Percentiles rank a stretch among this genome's conserved stretches.
phyloP scores from a whole-genome alignment of 1,284 basidiomycete species.

The Peniophora sp. region DNA sequence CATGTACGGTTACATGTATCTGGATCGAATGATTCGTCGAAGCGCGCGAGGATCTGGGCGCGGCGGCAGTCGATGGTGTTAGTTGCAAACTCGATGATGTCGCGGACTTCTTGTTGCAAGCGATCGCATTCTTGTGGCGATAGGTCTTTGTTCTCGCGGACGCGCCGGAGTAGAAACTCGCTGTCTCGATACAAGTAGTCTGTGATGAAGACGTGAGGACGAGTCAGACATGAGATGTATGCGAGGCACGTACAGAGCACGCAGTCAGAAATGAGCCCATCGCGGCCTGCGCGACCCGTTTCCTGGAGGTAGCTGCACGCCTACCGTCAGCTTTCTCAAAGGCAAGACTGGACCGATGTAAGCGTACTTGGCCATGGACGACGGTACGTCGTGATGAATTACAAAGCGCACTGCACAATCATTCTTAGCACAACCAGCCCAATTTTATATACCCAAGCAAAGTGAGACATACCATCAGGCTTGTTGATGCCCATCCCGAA shows the following conservation, averaged over 20 bases:
- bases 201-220: constrained; percentile 17
- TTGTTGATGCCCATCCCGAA: constrained; percentile 99
- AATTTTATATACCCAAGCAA: no score
- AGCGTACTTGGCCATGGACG: constrained; percentile 55
- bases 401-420: constrained; percentile 65
- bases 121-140: constrained; percentile 46
- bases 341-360: constrained; percentile 1
- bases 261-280: constrained; percentile 60
- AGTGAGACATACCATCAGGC: constrained; percentile 57
- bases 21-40: constrained; percentile 38
- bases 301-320: constrained; percentile 74
- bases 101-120: constrained; percentile 44
- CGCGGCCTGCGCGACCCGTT: constrained; percentile 79
- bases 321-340: constrained; percentile 1
- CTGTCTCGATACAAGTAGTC: constrained; percentile 53
- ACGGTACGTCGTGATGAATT: constrained; percentile 68
- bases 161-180: constrained; percentile 39
- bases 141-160: constrained; percentile 38
- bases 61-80: constrained; percentile 87
- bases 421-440: no score
- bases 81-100: constrained; percentile 69
- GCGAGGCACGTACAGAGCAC: constrained; percentile 38
- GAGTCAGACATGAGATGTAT: neutral
- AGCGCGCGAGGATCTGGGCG: constrained; percentile 72
- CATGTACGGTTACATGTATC: constrained; percentile 55